A percentile compares a stretch with the other conserved stretches of the same genome.
Conservation (phyloP, 495 filamentous ascomycete species). For the Talaromyces trachyspermus region DNA sequence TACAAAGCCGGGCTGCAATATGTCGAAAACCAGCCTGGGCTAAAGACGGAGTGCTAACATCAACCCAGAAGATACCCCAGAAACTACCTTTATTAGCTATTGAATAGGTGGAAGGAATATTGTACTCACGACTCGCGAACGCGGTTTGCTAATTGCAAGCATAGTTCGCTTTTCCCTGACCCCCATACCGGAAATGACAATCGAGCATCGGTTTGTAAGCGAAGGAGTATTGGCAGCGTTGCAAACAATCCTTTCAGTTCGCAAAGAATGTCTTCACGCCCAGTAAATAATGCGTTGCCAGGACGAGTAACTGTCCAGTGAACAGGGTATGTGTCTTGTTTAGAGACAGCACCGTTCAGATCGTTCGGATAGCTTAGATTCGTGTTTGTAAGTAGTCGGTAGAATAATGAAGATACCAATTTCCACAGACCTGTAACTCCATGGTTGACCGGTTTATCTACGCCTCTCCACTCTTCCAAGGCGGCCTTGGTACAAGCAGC, state of each 20-base stretch:
- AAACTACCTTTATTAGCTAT: conserved; percentile 20
- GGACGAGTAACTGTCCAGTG: neutral
- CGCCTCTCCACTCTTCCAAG: conserved; percentile 12
- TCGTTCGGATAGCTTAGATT: no score
- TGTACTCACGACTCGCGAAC: conserved; percentile 7
- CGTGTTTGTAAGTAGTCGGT: no score
- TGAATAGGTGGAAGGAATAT: neutral
- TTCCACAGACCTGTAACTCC: no score
- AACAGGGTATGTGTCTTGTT: neutral
- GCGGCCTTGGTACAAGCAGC: conserved; percentile 23
- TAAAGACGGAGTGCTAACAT: conserved; percentile 25
- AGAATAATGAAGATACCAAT: no score
- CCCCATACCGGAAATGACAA: conserved; percentile 8
- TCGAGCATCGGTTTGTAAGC: neutral
- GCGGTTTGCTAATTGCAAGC: conserved; percentile 6
- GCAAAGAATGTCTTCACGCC: neutral
- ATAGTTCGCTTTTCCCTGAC: conserved; percentile 8
- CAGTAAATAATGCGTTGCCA: conserved; percentile 3
- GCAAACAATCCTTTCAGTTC: conserved; percentile 6
- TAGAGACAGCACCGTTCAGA: no score
- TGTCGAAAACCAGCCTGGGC: conserved; percentile 19
- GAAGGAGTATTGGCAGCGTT: neutral
- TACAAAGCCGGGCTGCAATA: conserved; percentile 18
- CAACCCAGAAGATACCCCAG: conserved; percentile 40
- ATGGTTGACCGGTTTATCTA: no score